Evolutionary conservation across 192 early-diverging fungal genomes (phyloP).

Genomic region (Coemansia sp.): DNA sequence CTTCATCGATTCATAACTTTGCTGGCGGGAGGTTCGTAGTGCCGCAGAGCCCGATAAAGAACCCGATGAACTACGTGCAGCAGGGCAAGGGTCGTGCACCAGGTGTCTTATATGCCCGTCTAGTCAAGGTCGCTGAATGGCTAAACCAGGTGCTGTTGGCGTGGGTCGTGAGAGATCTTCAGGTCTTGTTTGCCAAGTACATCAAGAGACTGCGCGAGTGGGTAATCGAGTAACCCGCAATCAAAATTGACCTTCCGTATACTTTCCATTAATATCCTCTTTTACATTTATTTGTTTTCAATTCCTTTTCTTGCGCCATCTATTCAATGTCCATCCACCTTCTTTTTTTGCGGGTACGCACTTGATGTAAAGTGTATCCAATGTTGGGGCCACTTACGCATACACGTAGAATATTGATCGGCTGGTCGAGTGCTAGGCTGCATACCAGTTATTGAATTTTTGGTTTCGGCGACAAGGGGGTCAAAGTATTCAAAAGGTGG

Average conservation of each 20-base stretch:
- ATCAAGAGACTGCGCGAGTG: conserved; percentile 55
- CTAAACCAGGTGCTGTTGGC: conserved; percentile 51
- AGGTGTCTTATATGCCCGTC: conserved; percentile 47
- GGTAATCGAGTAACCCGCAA: conserved; percentile 38
- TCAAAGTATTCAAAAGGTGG: not conserved
- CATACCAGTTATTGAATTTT: not conserved
- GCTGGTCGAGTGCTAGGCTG: not conserved
- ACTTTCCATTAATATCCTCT: not conserved
- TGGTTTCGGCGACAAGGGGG: not conserved
- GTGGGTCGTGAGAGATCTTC: conserved; percentile 53
- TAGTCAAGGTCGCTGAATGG: conserved; percentile 50
- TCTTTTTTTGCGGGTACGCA: not conserved
- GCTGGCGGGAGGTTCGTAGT: conserved; percentile 33
- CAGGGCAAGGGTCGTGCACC: conserved; percentile 51
- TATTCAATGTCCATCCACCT: not conserved
- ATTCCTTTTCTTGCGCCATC: not conserved
- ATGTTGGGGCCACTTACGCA: not conserved
- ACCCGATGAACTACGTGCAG: conserved; percentile 40
- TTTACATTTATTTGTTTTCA: not conserved
- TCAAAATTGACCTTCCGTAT: not conserved
- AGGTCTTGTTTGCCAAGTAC: conserved; percentile 55
- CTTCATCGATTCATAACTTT: conserved; percentile 7
- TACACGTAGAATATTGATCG: not conserved
- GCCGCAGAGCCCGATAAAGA: conserved; percentile 49
- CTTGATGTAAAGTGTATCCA: not conserved